phyloP scores from a whole-genome alignment of 106 monocot species.

The Allium fistulosum region DNA sequence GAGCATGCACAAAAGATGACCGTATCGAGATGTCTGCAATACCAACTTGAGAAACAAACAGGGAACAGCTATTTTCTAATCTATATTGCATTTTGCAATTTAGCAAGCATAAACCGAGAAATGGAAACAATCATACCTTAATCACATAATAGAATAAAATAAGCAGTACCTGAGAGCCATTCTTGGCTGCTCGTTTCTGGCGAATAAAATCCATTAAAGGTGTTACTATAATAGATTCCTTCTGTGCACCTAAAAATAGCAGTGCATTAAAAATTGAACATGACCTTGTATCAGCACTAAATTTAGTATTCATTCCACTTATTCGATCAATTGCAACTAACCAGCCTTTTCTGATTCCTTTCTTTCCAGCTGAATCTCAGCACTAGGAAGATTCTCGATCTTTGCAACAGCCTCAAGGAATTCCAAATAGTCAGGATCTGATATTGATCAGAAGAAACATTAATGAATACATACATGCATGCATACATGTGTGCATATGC shows the following conservation, averaged over 20 bases:
- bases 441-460: conserved; percentile 20
- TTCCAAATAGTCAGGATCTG: conserved; percentile 73
- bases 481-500: too few species aligned
- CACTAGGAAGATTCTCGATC: conserved; percentile 75
- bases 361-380: conserved; percentile 85
- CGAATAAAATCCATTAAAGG: conserved; percentile 92
- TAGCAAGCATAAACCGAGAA: not conserved
- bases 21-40: not conserved
- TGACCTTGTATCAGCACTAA: not conserved
- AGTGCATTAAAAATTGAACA: not conserved
- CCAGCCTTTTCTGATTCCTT: conserved; percentile 80
- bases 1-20: too few species aligned
- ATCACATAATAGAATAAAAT: not conserved
- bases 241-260: conserved; percentile 32
- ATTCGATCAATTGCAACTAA: conserved; percentile 11
- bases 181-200: conserved; percentile 79
- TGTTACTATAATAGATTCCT: conserved; percentile 65
- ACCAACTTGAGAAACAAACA: not conserved
- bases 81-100: too few species aligned
- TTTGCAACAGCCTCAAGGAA: conserved; percentile 68
- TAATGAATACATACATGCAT: too few species aligned
- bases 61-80: not conserved
- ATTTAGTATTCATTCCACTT: not conserved
- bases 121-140: too few species aligned
- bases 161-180: conserved; percentile 41